phyloP scores from a whole-genome alignment of 768 basidiomycete species.

The Mycena amicta region DNA sequence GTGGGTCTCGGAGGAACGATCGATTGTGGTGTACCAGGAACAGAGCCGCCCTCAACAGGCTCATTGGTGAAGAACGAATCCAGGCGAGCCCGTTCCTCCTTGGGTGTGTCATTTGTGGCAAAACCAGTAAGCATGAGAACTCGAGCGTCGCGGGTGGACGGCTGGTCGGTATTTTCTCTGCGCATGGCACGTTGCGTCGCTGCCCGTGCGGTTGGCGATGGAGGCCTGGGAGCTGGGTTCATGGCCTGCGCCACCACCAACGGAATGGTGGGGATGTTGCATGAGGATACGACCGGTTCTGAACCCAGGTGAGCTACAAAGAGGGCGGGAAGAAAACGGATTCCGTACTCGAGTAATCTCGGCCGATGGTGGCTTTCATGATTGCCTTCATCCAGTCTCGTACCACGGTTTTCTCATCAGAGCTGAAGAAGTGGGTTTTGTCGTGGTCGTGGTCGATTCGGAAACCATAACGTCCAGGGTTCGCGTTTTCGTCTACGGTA shows the following conservation, averaged over 20 bases:
- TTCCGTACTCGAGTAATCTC: conserved; percentile 86
- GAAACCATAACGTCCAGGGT: conserved; percentile 95
- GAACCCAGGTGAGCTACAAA: conserved; percentile 22
- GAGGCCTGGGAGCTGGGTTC: conserved; percentile 94
- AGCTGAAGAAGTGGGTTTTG: conserved; percentile 89
- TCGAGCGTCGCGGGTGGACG: conserved; percentile 79
- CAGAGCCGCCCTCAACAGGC: conserved; percentile 28
- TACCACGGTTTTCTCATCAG: conserved; percentile 79
- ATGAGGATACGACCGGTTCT: conserved; percentile 95
- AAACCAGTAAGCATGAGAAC: conserved; percentile 64
- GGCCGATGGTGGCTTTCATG: conserved; percentile 96
- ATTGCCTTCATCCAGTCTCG: conserved; percentile 99
- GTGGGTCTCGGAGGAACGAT: conserved; percentile 62
- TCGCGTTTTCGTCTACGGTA: conserved; percentile 86
- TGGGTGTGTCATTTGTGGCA: conserved; percentile 34
- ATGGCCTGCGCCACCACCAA: conserved; percentile 93
- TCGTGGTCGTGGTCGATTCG: conserved; percentile 87
- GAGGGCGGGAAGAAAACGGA: neutral
- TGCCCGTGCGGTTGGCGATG: conserved; percentile 84
- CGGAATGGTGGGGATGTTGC: conserved; percentile 96
- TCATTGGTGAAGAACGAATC: conserved; percentile 61
- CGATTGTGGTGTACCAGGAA: conserved; percentile 28
- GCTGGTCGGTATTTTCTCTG: conserved; percentile 80
- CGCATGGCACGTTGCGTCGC: conserved; percentile 87
- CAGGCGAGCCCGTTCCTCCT: conserved; percentile 50